A percentile compares a stretch with the other conserved stretches of the same genome.
Conservation (phyloP, 2,329 filamentous ascomycete species). For the Aureobasidium sp. region DNA sequence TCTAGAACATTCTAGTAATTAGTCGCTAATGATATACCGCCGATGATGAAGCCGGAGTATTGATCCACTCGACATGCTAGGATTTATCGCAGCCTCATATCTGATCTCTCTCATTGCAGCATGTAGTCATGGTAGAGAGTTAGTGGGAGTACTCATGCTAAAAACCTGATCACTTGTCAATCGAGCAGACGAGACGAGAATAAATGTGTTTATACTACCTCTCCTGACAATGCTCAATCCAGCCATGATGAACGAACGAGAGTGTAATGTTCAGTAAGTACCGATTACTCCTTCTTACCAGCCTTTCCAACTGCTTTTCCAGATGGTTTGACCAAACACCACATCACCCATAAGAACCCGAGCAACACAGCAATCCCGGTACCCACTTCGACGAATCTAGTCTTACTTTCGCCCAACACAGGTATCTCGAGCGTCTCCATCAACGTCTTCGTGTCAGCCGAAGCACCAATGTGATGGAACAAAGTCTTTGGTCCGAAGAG, state of each 20-base stretch:
- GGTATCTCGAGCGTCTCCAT: slow-evolving; percentile 32
- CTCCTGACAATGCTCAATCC: background rate
- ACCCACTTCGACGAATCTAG: slow-evolving; percentile 33
- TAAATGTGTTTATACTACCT: background rate
- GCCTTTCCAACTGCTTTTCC: background rate
- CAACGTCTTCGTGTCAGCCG: background rate
- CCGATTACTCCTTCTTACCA: background rate
- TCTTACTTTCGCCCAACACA: slow-evolving; percentile 31
- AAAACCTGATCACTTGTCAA: no score
- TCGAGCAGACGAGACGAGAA: no score
- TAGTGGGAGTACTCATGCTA: no score
- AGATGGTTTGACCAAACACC: slow-evolving; percentile 18
- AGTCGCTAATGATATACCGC: no score
- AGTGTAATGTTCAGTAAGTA: no score
- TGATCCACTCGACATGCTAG: background rate
- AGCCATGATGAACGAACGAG: background rate
- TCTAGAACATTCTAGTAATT: background rate
- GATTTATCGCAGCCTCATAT: background rate
- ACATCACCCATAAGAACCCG: slow-evolving; percentile 39
- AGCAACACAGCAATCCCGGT: slow-evolving; percentile 35
- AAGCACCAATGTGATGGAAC: slow-evolving; percentile 63
- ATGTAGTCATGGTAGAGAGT: background rate
- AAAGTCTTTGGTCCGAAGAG: slow-evolving; percentile 68
- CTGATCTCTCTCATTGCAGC: background rate
- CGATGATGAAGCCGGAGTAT: background rate